Evolutionary conservation across 805 yeast genomes (phyloP).

Genomic region (Saturnispora sekii): DNA sequence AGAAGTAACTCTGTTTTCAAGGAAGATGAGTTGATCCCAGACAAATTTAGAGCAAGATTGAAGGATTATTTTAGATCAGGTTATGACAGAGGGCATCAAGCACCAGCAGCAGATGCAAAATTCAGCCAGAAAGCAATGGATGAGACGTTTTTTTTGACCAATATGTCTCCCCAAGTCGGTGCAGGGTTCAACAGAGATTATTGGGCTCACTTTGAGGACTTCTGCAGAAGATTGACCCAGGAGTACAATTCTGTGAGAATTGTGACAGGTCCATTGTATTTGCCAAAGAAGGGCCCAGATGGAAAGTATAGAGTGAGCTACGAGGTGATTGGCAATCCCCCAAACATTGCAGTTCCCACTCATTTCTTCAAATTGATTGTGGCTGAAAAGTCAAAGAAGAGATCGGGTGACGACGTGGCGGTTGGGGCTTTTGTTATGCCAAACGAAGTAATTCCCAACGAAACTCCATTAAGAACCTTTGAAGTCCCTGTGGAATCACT

Average conservation of each 20-base stretch:
- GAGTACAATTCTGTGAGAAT: slow-evolving; percentile 68
- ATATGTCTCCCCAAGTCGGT: slow-evolving; percentile 96
- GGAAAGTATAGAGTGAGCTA: slow-evolving; percentile 80
- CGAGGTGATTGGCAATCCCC: slow-evolving; percentile 95
- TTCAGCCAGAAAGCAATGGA: slow-evolving; percentile 88
- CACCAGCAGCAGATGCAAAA: slow-evolving; percentile 96
- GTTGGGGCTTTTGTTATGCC: slow-evolving; percentile 94
- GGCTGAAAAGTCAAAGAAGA: slow-evolving; percentile 51
- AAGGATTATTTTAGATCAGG: slow-evolving; percentile 91
- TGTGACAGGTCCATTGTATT: slow-evolving; percentile 87
- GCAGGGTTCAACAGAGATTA: slow-evolving; percentile 95
- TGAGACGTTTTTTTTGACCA: slow-evolving; percentile 82
- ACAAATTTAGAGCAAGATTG: slow-evolving; percentile 61
- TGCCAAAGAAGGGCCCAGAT: slow-evolving; percentile 67
- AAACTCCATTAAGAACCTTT: slow-evolving; percentile 59
- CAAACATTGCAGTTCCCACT: slow-evolving; percentile 93
- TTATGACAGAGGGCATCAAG: slow-evolving; percentile 94
- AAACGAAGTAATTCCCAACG: slow-evolving; percentile 68
- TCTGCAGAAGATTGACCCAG: slow-evolving; percentile 67
- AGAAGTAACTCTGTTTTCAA: slow-evolving; percentile 72
- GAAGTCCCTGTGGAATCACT: slow-evolving; percentile 86
- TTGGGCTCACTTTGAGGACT: slow-evolving; percentile 96
- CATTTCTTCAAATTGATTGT: slow-evolving; percentile 89
- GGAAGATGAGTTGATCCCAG: slow-evolving; percentile 81
- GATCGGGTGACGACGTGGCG: slow-evolving; percentile 39